Base-by-base conservation (phyloP, 2,329 filamentous ascomycete species). In the Xylariaceae sp. region DNA sequence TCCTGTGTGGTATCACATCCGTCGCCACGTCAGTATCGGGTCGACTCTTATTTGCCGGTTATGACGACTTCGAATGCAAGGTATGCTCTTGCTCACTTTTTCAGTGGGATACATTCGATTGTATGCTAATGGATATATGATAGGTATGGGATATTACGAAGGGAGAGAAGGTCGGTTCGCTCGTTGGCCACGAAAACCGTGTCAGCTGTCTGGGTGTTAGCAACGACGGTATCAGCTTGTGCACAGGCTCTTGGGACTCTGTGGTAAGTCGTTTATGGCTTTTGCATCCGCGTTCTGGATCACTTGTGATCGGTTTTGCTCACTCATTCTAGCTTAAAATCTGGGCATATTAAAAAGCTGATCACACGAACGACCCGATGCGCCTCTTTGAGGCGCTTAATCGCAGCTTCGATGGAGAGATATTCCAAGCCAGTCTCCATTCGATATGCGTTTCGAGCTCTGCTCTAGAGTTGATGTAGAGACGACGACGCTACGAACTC, bases 31-130 rank as follows among this genome's bases (percentile, higher is more conserved):
- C 94, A 13, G 93, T 99, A 11, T 99, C 94, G 59, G 94, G 94
- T 60, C 87, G 94, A 73, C 80, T 99, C 70, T 80, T 99, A 47
- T 99, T 99, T 74, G 94, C 94, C 58, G 94, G 94, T 67, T 99
- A 99, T 72, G 94, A 99, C 72, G 94, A 99, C 74, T 99, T 96
- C 71, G 94, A 99, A 78, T 99, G 94, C 92, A 99, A 97, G 88
- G 93, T 96, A 80, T 71, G 85, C 45, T 35, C 17, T 23, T 7
- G 50, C 53, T 47, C 57, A 6, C 8, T 11, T 11, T n/a, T 17
- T 17, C 10, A 2, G 8, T 17, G 11, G 66, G 50, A 30, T 8
- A 30, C 23, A 18, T 35, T 0, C 41, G 55, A 45, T 23, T 60
- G 37, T 48, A 53, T 56, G 55, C 60, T 68, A 56, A 68, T 48